phyloP scores from a whole-genome alignment of 495 filamentous ascomycete species.

The Neurospora sp. region DNA sequence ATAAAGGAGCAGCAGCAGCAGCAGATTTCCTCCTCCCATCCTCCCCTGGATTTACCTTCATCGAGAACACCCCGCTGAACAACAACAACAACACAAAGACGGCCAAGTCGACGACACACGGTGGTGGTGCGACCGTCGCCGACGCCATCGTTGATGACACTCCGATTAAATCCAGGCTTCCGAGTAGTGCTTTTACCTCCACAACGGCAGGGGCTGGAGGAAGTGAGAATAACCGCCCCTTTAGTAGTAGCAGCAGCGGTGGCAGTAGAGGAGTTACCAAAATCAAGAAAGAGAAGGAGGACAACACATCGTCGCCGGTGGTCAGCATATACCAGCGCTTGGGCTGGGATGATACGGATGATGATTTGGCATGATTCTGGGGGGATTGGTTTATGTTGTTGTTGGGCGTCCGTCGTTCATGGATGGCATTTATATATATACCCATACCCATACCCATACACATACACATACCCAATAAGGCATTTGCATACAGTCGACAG shows the following conservation, averaged over 20 bases:
- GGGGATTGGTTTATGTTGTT: not conserved
- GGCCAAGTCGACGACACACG: not conserved
- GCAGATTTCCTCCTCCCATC: slow-evolving; percentile 30
- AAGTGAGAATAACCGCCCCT: not conserved
- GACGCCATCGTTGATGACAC: slow-evolving; percentile 27
- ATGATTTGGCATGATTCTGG: slow-evolving; percentile 12
- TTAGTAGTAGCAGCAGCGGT: not conserved
- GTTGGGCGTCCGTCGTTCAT: not conserved
- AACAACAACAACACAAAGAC: slow-evolving; percentile 8
- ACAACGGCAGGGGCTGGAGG: not conserved
- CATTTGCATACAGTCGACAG: not conserved
- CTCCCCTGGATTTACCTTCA: slow-evolving; percentile 26
- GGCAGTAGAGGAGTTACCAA: not conserved
- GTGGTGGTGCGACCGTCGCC: too few species aligned
- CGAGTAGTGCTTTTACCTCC: not conserved
- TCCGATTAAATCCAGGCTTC: slow-evolving; percentile 26
- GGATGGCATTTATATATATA: not conserved
- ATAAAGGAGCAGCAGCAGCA: slow-evolving; percentile 7
- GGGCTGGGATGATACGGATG: slow-evolving; percentile 54
- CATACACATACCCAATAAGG: not conserved
- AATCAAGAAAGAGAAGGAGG: slow-evolving; percentile 23
- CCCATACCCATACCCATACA: not conserved
- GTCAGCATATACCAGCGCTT: slow-evolving; percentile 55
- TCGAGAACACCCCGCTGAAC: slow-evolving; percentile 27
- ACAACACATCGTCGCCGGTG: slow-evolving; percentile 6